A percentile compares a stretch with the other conserved stretches of the same genome.
Evolutionary conservation across 371 early-diverging fungal genomes (phyloP).

Genomic region (Nematocida ironsii): DNA sequence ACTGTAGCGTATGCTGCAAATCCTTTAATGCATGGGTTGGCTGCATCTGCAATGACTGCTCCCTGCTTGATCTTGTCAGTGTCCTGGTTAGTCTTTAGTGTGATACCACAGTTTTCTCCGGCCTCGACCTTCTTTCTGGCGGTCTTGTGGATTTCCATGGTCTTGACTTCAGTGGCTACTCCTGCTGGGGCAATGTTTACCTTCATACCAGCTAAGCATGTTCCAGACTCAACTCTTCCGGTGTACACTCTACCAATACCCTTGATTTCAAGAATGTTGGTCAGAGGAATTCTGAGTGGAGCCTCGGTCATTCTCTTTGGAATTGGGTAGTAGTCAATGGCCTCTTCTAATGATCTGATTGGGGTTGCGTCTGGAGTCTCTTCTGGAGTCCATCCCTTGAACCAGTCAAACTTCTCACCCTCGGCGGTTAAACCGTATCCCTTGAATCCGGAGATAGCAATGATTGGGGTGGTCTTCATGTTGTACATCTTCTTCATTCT

Average conservation of each 20-base stretch:
- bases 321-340: constrained; percentile 84
- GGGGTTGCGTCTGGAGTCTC: constrained; percentile 75
- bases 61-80: constrained; percentile 66
- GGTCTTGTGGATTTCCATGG: constrained; percentile 68
- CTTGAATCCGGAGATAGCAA: constrained; percentile 79
- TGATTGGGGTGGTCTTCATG: constrained; percentile 86
- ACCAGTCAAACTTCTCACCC: constrained; percentile 74
- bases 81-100: constrained; percentile 58
- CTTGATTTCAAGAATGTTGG: constrained; percentile 88
- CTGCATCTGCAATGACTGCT: constrained; percentile 61
- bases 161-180: constrained; percentile 63
- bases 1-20: constrained; percentile 57
- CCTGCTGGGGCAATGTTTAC: constrained; percentile 71
- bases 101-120: constrained; percentile 69
- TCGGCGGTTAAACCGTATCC: constrained; percentile 86
- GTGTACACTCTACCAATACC: constrained; percentile 96
- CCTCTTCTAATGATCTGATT: constrained; percentile 82
- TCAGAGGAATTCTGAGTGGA: constrained; percentile 88
- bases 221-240: constrained; percentile 92
- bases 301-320: constrained; percentile 87
- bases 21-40: constrained; percentile 43
- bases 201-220: constrained; percentile 82
- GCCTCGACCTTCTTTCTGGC: constrained; percentile 49
- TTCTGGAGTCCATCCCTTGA: constrained; percentile 66
- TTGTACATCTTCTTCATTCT: constrained; percentile 82